Evolutionary conservation across 2,329 filamentous ascomycete genomes (phyloP).

Genomic region (Microascus cirrosus): DNA sequence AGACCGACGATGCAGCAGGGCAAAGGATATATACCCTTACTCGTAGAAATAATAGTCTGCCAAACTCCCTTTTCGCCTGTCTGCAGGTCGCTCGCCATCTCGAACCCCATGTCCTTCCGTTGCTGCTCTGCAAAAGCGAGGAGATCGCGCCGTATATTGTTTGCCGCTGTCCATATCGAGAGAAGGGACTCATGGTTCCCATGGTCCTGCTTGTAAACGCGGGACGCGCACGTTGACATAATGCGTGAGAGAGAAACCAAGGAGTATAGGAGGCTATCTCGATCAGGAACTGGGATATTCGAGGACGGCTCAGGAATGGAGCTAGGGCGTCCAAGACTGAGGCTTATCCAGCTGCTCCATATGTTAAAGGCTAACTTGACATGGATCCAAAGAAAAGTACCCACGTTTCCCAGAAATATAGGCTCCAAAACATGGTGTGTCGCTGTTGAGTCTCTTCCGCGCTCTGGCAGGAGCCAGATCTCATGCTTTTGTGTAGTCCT

Average conservation of each 20-base stretch:
- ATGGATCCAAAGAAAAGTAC: conserved; percentile 4
- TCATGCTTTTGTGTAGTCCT: conserved; percentile 29
- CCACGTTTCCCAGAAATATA: conserved; percentile 31
- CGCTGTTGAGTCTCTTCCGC: conserved; percentile 22
- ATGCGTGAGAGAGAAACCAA: conserved; percentile 23
- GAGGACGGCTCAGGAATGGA: conserved; percentile 24
- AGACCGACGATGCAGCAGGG: not conserved
- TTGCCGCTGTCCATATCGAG: conserved; percentile 19
- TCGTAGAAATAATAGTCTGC: conserved; percentile 25
- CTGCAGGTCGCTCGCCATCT: conserved; percentile 22
- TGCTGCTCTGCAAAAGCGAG: conserved; percentile 17
- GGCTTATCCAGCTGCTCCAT: conserved; percentile 26
- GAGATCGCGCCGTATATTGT: conserved; percentile 17
- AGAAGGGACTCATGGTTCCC: conserved; percentile 24
- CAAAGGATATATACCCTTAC: conserved; percentile 16
- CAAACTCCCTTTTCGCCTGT: conserved; percentile 24
- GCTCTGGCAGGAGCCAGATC: conserved; percentile 15
- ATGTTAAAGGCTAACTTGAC: not conserved
- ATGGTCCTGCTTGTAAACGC: conserved; percentile 27
- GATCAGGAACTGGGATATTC: conserved; percentile 19
- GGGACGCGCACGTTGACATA: conserved; percentile 25
- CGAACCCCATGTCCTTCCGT: conserved; percentile 17
- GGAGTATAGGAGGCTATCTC: conserved; percentile 24
- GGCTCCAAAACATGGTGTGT: conserved; percentile 16
- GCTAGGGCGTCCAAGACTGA: conserved; percentile 27